A percentile compares a stretch with the other conserved stretches of the same genome.
These are phyloP conservation scores for Candida koratica DNA, from an alignment of 805 yeast genomes.

Conservation along the genomic window DNA sequence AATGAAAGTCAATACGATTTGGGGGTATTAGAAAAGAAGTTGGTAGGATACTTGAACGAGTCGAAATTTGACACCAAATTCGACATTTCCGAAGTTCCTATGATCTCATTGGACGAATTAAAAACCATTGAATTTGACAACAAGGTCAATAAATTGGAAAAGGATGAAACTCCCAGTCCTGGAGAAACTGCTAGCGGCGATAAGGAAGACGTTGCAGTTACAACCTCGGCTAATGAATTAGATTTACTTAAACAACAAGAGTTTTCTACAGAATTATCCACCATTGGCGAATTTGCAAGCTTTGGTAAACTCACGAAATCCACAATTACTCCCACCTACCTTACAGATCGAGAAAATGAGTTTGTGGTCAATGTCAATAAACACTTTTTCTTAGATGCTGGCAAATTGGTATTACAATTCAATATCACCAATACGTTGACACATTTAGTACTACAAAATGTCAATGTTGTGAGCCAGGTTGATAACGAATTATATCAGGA, in stretches of 20 bases:
- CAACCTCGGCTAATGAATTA: constrained; percentile 19
- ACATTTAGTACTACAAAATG: constrained; percentile 72
- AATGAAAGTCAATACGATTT: constrained; percentile 71
- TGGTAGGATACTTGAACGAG: constrained; percentile 64
- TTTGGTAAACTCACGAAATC: constrained; percentile 78
- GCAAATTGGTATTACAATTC: constrained; percentile 70
- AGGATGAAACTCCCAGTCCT: constrained; percentile 22
- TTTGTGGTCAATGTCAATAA: constrained; percentile 81
- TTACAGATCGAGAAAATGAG: constrained; percentile 92
- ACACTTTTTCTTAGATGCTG: constrained; percentile 64
- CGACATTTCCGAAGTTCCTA: constrained; percentile 65
- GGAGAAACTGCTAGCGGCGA: constrained; percentile 11
- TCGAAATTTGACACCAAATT: constrained; percentile 54
- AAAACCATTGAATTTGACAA: constrained; percentile 59
- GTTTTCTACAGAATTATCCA: constrained; percentile 63
- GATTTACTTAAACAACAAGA: constrained; percentile 52
- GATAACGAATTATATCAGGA: constrained; percentile 57
- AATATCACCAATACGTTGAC: constrained; percentile 80
- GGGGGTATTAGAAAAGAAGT: constrained; percentile 70
- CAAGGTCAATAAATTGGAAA: constrained; percentile 41
- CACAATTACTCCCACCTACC: constrained; percentile 52
- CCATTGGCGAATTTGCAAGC: constrained; percentile 65
- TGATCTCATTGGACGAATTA: constrained; percentile 62
- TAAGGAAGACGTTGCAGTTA: constrained; percentile 10
- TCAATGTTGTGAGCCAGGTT: constrained; percentile 64